Evolutionary conservation across 352 stramenopile genomes (phyloP), one percentile per base, ranked within the genome.

Genomic region (Phytophthora agathidicida): DNA sequence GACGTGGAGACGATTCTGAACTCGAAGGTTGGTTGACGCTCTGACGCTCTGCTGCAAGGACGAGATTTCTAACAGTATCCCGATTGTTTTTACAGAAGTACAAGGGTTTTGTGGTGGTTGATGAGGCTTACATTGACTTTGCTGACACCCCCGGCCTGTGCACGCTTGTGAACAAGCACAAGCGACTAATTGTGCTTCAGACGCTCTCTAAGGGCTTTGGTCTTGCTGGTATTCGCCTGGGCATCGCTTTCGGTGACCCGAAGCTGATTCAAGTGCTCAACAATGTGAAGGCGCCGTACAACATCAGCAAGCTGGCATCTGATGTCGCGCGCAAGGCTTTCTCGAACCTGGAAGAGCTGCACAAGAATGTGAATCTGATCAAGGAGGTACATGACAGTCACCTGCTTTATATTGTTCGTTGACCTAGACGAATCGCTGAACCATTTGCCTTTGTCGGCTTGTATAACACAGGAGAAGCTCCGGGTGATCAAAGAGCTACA

Each of bases 201-300:
- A 99, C 97, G 20, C 79, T 99, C 1, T 98, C 93, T 6, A 99
- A 99, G 78, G 96, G 96, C 22, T 99, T 99, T 71, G 97, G 97
- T 17, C 86, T 99, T 45, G 97, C 97, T 17, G 97, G 94, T 6
- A 98, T 99, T 70, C 95, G 86, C 35, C 64, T 98, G 30, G 91
- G 91, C 5, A 89, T 96, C 57, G 91, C 96, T 19, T 98, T 99
- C 48, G 96, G 86, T 28, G 69, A 94, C 59, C 67, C 88, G 6
- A 86, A 90, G 50, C 79, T 99, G 7, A 98, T 99, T 67, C 89
- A 98, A 77, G 86, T 99, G 30, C 94, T 99, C 55, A 99, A 99
- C 78, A 99, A 98, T 65, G 94, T 99, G 53, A 99, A 99, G 75
- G 96, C 96, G n/a, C 97, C 96, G 13, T 99, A 99, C 84, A 99